Conservation (phyloP, 495 filamentous ascomycete species). For the Apodospora peruviana region DNA sequence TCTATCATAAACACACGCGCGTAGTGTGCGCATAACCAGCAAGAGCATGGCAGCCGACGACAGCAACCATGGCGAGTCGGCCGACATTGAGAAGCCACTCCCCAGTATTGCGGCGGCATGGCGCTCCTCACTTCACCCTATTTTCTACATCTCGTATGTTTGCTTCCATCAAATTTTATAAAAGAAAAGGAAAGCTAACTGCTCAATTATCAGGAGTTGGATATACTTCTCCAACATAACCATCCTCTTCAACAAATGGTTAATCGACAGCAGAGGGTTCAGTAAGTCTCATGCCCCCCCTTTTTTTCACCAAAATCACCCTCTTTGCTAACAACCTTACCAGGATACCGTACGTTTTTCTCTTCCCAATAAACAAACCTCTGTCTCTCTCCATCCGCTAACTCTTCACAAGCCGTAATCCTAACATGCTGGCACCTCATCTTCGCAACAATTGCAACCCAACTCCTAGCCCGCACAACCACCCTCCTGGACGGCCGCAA, state of each 20-base stretch:
- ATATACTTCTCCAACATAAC: conserved; percentile 81
- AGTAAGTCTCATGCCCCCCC: too few species aligned
- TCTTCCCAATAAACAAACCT: neutral
- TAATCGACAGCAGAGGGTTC: conserved; percentile 70
- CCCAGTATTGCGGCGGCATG: neutral
- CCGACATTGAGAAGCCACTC: too few species aligned
- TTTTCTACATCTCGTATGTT: conserved; percentile 76
- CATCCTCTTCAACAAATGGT: conserved; percentile 94
- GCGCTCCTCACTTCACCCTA: conserved; percentile 52
- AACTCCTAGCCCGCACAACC: conserved; percentile 65
- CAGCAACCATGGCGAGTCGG: too few species aligned
- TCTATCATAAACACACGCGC: too few species aligned
- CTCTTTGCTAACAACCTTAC: neutral
- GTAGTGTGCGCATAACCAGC: too few species aligned
- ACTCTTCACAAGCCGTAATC: conserved; percentile 33
- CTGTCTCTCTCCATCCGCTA: neutral
- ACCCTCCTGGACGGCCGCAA: conserved; percentile 62
- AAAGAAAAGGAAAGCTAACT: too few species aligned
- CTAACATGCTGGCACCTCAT: conserved; percentile 74
- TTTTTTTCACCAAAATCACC: too few species aligned
- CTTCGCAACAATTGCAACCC: conserved; percentile 69
- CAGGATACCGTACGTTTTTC: conserved; percentile 26
- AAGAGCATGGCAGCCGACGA: too few species aligned
- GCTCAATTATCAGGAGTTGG: conserved; percentile 84
- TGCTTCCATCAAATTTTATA: too few species aligned